Evolutionary conservation across 2,329 filamentous ascomycete genomes (phyloP).

Genomic region (Penicillium sclerotigenum): DNA sequence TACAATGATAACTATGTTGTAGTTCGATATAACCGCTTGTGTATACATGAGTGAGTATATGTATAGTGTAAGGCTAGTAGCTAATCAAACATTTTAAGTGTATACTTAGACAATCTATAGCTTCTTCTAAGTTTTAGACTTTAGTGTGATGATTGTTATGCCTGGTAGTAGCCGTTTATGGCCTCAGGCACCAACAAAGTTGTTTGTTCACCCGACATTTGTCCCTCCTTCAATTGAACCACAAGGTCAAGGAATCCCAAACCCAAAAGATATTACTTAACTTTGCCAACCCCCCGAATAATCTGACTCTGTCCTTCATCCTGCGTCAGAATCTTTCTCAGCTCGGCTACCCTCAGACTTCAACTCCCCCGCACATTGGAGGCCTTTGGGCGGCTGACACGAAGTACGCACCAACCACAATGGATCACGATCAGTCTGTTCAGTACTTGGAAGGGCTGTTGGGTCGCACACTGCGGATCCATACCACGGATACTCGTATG

Average conservation of each 20-base stretch:
- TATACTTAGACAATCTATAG: neutral
- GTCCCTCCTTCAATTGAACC: neutral
- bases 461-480: conserved; percentile 74
- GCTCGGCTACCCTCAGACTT: neutral
- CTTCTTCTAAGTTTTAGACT: neutral
- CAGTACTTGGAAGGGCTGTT: conserved; percentile 58
- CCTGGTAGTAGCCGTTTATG: neutral
- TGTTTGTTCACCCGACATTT: conserved; percentile 1
- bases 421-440: conserved; percentile 38
- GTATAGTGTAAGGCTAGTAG: no score
- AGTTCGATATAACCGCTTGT: neutral
- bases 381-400: conserved; percentile 1
- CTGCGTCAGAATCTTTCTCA: neutral
- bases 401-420: conserved; percentile 20
- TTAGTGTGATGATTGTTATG: neutral
- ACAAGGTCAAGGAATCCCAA: neutral
- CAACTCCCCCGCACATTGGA: neutral
- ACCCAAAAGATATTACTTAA: neutral
- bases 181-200: conserved; percentile 8
- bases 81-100: neutral
- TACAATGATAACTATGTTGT: neutral
- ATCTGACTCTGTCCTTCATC: neutral
- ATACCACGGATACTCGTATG: conserved; percentile 77
- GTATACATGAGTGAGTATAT: neutral
- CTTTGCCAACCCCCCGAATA: neutral